Base-by-base conservation (phyloP, 306 rosid genomes). In the Begonia loranthoides region DNA sequence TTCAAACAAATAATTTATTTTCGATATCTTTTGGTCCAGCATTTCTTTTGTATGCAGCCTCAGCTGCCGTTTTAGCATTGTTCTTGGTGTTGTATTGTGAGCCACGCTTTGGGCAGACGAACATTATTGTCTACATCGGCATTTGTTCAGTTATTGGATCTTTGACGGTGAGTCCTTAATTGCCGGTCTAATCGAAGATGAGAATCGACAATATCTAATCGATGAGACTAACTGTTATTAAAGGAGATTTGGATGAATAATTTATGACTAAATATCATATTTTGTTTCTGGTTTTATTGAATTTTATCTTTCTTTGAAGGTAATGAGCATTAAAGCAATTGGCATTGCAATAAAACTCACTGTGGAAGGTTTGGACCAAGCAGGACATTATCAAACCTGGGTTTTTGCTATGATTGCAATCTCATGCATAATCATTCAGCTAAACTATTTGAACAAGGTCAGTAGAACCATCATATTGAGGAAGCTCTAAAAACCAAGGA, bases 261-360 rank as follows among this genome's bases (percentile, higher is more conserved):
- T 41, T 1, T 41, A 2, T 1, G 1, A 41, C 3, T 2, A 22
- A 9, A 41, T 10, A 41, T 9, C 11, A 10, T 41, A 41, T 13
- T 9, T 41, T 10, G 45, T 41, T 1, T 22, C 28, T 22, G 28
- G 28, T 22, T 22, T 22, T 22, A 22, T 22, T 22, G 28, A 41
- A 9, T 41, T 13, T 41, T 2, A 41, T 41, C 45, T 9, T 41
- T 41, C n/a, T 5, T 60, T 51, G 59, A 76, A 85, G 95, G 95
- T 85, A 66, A 81, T 85, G 95, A 81, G 95, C 41, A 13, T 81
- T 54, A 85, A n/a, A n/a, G n/a, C n/a, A n/a, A n/a, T n/a, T n/a
- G n/a, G n/a, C n/a, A 86, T 72, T 68, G 95, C 95, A 2, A 86
- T 86, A 54, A 66, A 86, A 60, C 95, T 86, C 67, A 77, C 95